Conservation (phyloP, 2,329 filamentous ascomycete genomes). For the Botrytis aclada region DNA sequence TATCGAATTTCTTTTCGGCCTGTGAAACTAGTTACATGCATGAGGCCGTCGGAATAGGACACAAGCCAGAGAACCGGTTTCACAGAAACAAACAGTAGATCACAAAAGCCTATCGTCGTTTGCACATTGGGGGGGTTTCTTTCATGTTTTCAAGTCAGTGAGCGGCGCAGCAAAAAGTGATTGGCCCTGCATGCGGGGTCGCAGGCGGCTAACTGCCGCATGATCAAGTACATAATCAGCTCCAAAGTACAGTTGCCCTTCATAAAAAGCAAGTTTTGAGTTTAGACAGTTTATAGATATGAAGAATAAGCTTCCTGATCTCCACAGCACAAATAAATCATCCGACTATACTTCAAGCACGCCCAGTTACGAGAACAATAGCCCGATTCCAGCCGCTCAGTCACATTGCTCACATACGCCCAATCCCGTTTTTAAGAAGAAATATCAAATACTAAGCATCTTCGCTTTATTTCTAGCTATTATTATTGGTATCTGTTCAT, state of each 20-base stretch:
- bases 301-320: not conserved
- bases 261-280: not conserved
- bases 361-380: not conserved
- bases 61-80: not conserved
- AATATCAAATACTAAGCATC: not conserved
- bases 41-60: not conserved
- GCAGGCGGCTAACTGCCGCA: not conserved
- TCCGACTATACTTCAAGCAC: too few relatives aligned
- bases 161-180: not conserved
- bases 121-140: not conserved
- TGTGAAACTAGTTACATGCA: not conserved
- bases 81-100: not conserved
- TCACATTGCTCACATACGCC: not conserved
- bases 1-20: not conserved
- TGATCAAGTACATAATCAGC: not conserved
- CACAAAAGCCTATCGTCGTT: not conserved
- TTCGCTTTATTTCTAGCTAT: not conserved
- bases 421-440: not conserved
- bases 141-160: not conserved
- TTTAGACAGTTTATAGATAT: too few relatives aligned
- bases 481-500: not conserved
- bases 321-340: not conserved
- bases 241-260: not conserved
- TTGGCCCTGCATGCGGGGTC: not conserved
- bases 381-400: not conserved